Base-by-base conservation (phyloP, 2,329 filamentous ascomycete species). In the Elsinoe necatrix region DNA sequence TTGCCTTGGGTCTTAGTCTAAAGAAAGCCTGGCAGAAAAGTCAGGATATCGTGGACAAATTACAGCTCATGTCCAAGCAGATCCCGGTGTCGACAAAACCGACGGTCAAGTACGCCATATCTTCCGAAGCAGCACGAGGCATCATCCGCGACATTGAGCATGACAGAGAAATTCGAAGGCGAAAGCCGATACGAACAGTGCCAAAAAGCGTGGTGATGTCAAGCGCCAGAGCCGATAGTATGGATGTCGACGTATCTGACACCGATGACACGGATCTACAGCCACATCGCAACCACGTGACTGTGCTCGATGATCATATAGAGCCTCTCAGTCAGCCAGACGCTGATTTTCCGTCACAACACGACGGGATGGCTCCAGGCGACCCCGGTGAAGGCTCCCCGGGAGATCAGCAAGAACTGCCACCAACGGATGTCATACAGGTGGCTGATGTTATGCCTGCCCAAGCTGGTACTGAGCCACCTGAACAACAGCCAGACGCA, bases 1-100 rank as follows among this genome's bases (percentile, higher is more conserved):
- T 89, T 16, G 81, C 82, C 0, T 67, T 90, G 1, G 88, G 88
- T 0, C 64, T 87, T 4, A 56, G 54, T 37, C 41, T 56, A 1
- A 47, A n/a, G 14, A 25, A 56, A 1, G 37, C 35, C 4, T 55
- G 35, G 35, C 5, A 18, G 35, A 55, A 43, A 11, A 54, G 31
- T 14, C n/a, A 42, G 12, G 31, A 11, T 16, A 16, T 16, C 8
- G 20, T 20, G 2, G 20, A 41, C 8, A 52, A 23, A 14, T 9
- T n/a, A 50, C 14, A 11, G 4, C 39, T 43, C 4, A 4, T 11
- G 4, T 3, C 8, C 14, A 41, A 41, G 37, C 6, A 31, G 29
- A 37, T 12, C 4, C 34, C 41, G 12, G 23, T n/a, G 8, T 7
- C 45, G 1, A 3, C 25, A 50, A 50, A 31, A 14, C 5, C 2